Evolutionary conservation across 306 rosid species (phyloP), one percentile per base, ranked within the genome.

Genomic region (Acacia crassicarpa): DNA sequence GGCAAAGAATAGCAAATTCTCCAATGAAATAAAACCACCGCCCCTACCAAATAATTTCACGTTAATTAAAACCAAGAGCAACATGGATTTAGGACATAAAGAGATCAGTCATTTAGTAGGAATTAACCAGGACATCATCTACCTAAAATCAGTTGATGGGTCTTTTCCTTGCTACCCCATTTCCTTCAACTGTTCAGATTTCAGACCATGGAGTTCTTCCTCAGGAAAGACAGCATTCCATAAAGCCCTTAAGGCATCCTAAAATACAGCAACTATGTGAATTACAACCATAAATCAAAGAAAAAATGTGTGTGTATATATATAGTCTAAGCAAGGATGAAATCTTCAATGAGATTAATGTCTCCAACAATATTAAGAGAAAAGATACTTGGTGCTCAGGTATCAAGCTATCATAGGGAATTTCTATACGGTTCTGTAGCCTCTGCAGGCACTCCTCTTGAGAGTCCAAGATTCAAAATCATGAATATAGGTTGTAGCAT

Each of bases 151-250:
- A 70, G 99, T 96, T 78, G 99, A 93, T 72, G 99, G 99, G 81
- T 96, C 99, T 88, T 96, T 96, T 76, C 99, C 99, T 90, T 96
- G 99, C 99, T 98, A 96, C 53, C 99, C 99, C 99, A 96, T 96
- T 84, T 96, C 98, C 89, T 96, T 96, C 99, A 98, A 96, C 81
- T 96, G 99, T 80, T 96, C 99, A 74, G 99, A 93, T 86, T 93
- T 93, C 84, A 96, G 81, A 71, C 95, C 97, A 78, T 12, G 77
- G 45, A 96, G 98, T 81, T 93, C 92, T 89, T 96, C 97, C 81
- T 96, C 97, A 33, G 99, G 99, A 90, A 89, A 96, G 78, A 98
- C 80, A 71, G 87, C 87, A 78, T 80, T 90, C 99, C 99, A 96
- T 81, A 96, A 86, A 85, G 97, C 93, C 91, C 91, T 92, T 69